Conservation (phyloP, 495 filamentous ascomycete genomes). For the Terfezia claveryi region DNA sequence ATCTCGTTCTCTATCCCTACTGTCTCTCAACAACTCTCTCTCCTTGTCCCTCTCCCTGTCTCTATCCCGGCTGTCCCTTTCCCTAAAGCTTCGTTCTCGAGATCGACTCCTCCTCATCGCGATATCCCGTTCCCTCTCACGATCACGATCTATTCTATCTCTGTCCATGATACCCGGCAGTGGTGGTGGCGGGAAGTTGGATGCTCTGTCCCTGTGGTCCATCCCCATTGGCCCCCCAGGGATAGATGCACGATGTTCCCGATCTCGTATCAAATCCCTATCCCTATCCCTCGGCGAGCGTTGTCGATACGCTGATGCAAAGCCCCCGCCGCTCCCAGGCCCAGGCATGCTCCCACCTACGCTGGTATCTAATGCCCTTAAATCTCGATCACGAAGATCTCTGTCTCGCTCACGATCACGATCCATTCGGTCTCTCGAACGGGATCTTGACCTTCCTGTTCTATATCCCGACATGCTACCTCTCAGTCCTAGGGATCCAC, state of each 20-base stretch:
- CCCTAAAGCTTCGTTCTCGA: background rate
- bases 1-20: background rate
- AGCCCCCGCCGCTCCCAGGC: background rate
- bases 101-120: background rate
- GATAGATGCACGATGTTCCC: background rate
- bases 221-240: background rate
- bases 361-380: slow-evolving; percentile 7
- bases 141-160: slow-evolving; percentile 9
- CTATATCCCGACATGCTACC: slow-evolving; percentile 14
- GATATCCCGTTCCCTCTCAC: slow-evolving; percentile 1
- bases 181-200: background rate
- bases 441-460: slow-evolving; percentile 7
- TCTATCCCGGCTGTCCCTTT: background rate
- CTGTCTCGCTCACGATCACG: slow-evolving; percentile 5
- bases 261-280: background rate
- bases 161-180: background rate
- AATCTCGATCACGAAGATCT: slow-evolving; percentile 10
- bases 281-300: background rate
- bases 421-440: slow-evolving; percentile 3
- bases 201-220: background rate
- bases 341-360: slow-evolving; percentile 2
- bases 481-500: background rate
- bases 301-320: background rate
- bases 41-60: slow-evolving; percentile 2
- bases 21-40: background rate